Base-by-base conservation (phyloP, 2,329 filamentous ascomycete genomes). In the Trichophyton equinum region DNA sequence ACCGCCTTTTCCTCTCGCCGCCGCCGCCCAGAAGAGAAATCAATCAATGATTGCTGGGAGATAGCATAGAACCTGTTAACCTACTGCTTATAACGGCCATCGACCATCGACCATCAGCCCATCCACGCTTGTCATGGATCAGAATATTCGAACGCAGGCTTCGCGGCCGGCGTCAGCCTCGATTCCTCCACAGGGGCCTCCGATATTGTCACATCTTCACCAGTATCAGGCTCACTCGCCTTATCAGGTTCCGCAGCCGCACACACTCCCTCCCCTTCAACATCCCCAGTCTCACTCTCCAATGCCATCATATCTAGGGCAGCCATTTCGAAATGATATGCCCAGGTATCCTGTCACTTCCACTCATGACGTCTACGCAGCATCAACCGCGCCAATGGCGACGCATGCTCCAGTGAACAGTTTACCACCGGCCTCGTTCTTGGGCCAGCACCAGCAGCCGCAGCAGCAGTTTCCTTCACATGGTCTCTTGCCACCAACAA, bases 401-500 rank as follows among this genome's bases (percentile, higher is more conserved):
- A 72, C 75, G 60, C 75, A 76, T 65, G 71, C 71, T 36, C 71
- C 71, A 56, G 73, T 76, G 68, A 69, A 70, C 63, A 75, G 72
- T 59, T 67, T 77, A 66, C 73, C 75, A 22, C 74, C 75, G 15
- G 72, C 74, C 38, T 74, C 72, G 15, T 73, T 76, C 68, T 69
- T 76, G 33, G 72, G 74, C 36, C 73, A 75, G 64, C 57, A 70
- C 71, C 74, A 75, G 65, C 49, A 33, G 20, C 71, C 68, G 56
- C 70, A 70, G 62, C 73, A 73, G 62, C 72, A 70, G 58, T 76
- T 72, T 59, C 73, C 73, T 61, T 71, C 74, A 33, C 72, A 72
- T 44, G 73, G 67, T 57, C 85, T 88, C 81, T 80, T 88, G 76
- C 81, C 85, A 55, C 84, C 87, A 72, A 76, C 85, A 25, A 84